phyloP scores from a whole-genome alignment of 2,329 filamentous ascomycete genomes.

The Talaromyces verruculosus region DNA sequence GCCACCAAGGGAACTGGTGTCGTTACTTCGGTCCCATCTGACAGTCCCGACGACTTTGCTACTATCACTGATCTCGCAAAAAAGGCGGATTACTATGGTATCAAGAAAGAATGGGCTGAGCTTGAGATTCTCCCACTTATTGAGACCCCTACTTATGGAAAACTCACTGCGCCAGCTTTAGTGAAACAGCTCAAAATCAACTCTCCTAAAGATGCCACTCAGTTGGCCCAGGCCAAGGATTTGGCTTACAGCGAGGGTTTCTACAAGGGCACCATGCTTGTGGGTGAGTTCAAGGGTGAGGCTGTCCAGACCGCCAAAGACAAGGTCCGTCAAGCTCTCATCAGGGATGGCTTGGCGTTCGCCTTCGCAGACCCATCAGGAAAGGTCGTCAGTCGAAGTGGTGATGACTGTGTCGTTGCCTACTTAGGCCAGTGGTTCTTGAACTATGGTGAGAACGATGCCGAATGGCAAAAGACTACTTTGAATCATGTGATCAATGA shows the following conservation, averaged over 20 bases:
- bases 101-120: conserved; percentile 95
- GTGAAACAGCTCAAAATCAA: conserved; percentile 94
- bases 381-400: conserved; percentile 82
- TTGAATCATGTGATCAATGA: conserved; percentile 69
- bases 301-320: conserved; percentile 84
- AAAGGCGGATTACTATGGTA: conserved; percentile 94
- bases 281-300: conserved; percentile 84
- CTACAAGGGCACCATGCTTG: conserved; percentile 88
- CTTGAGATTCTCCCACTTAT: conserved; percentile 87
- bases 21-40: conserved; percentile 91
- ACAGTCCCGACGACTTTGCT: conserved; percentile 93
- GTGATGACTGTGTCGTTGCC: conserved; percentile 89
- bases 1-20: conserved; percentile 95
- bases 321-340: conserved; percentile 74
- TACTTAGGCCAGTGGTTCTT: conserved; percentile 97
- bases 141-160: conserved; percentile 80
- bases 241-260: conserved; percentile 95
- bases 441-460: conserved; percentile 84
- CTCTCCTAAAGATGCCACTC: conserved; percentile 89
- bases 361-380: conserved; percentile 91
- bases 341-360: conserved; percentile 78
- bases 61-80: conserved; percentile 85
- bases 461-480: conserved; percentile 74
- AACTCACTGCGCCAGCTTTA: conserved; percentile 77
- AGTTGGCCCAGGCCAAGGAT: conserved; percentile 91